Evolutionary conservation across 345 rosid species (phyloP).

Genomic region (Eucalyptus brandiana): DNA sequence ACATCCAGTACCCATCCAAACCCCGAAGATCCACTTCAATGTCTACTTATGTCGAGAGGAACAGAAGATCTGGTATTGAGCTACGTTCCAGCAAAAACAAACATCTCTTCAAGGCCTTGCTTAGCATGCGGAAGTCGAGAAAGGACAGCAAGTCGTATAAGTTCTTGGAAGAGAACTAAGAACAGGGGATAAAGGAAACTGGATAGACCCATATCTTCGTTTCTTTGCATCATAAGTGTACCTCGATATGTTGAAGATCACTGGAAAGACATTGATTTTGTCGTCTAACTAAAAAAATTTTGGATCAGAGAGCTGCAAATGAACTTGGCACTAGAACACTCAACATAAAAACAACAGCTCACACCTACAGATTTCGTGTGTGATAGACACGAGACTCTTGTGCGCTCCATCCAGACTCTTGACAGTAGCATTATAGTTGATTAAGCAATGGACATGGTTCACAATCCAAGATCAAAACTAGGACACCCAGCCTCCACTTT

Average conservation of each 20-base stretch:
- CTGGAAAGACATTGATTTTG: neutral
- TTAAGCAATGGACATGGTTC: neutral
- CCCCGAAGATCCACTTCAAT: conserved; percentile 34
- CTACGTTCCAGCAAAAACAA: conserved; percentile 35
- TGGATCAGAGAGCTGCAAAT: neutral
- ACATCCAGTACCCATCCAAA: conserved; percentile 27
- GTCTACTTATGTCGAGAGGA: conserved; percentile 14
- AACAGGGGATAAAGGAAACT: neutral
- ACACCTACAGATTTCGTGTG: neutral
- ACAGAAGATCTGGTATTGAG: conserved; percentile 14
- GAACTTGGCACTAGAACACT: neutral
- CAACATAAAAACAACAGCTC: neutral
- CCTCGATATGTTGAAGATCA: neutral
- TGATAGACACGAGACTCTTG: neutral
- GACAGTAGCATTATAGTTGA: neutral
- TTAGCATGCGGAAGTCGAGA: conserved; percentile 49
- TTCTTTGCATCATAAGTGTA: neutral
- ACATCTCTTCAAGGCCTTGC: conserved; percentile 53
- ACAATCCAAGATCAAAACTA: conserved; percentile 51
- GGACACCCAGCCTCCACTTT: conserved; percentile 7
- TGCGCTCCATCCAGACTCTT: neutral
- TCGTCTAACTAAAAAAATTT: neutral
- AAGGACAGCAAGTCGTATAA: conserved; percentile 12
- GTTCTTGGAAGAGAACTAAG: conserved; percentile 18
- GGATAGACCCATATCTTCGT: neutral